phyloP scores from a whole-genome alignment of 768 basidiomycete species.

The Suillus decipiens region DNA sequence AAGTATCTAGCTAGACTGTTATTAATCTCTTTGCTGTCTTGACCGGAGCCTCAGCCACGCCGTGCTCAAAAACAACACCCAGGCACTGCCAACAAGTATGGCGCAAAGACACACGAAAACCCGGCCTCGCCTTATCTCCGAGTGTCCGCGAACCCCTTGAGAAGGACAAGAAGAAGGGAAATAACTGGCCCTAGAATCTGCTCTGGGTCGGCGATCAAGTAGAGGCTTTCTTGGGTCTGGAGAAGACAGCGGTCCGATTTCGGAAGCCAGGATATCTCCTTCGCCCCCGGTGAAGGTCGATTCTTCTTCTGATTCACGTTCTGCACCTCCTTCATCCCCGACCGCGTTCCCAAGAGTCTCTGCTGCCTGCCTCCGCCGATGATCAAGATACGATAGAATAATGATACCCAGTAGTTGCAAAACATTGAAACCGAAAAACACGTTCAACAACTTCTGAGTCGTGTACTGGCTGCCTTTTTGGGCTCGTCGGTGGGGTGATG shows the following conservation, averaged over 20 bases:
- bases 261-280: constrained; percentile 11
- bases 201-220: constrained; percentile 5
- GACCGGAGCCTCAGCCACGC: constrained; percentile 59
- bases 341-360: not conserved
- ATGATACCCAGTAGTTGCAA: constrained; percentile 56
- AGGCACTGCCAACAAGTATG: constrained; percentile 50
- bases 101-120: constrained; percentile 47
- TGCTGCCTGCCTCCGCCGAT: constrained; percentile 35
- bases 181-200: constrained; percentile 4
- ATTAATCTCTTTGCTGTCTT: constrained; percentile 33
- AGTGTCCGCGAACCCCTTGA: constrained; percentile 23
- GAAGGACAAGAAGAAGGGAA: constrained; percentile 16
- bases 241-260: constrained; percentile 8
- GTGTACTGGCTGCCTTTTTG: constrained; percentile 24
- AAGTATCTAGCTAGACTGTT: not conserved
- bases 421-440: constrained; percentile 58
- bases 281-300: constrained; percentile 5
- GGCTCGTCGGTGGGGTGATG: constrained; percentile 17
- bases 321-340: not conserved
- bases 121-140: constrained; percentile 50
- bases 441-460: constrained; percentile 55
- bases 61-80: constrained; percentile 65
- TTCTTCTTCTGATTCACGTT: constrained; percentile 5
- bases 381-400: constrained; percentile 50
- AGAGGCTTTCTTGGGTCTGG: constrained; percentile 18